Evolutionary conservation across 148 eudicot species (phyloP), one percentile per base, ranked within the genome.

Genomic region (Arbutus unedo): DNA sequence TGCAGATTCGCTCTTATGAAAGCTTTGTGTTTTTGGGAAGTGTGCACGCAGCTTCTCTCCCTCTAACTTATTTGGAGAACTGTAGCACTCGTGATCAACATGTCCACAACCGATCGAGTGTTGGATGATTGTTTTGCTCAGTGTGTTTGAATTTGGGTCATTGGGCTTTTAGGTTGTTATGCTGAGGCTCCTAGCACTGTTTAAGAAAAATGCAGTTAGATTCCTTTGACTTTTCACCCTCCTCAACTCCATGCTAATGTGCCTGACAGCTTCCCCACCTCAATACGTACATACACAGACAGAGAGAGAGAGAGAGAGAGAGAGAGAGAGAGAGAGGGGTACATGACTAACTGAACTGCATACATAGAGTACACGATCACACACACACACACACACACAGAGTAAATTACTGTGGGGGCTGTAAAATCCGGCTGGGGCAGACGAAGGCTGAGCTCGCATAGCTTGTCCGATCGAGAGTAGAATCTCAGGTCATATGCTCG

Each of bases 221-320:
- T 3, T 19, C 31, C 38, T 60, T 15, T 59, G 51, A 13, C 38
- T 38, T 79, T 6, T 21, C 45, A 50, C n/a, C 43, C 43, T 13
- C 23, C 50, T 62, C 81, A 59, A 60, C 38, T 43, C 44, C 7
- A 78, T 59, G 41, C 68, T 18, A 43, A 56, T 38, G 31, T 18
- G 50, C 25, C 41, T 4, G 16, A 78, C 50, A 55, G 31, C 21
- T 25, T 57, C 51, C 67, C 81, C 38, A 78, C 47, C 79, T 23
- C 49, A 9, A 53, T 7, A 51, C 79, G 9, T 62, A 44, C 23
- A 45, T 45, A 79, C 11, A 49, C 1, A 62, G 2, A 45, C 3
- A 79, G 38, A 47, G 4, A 45, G 4, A 56, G 23, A 16, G 21
- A 78, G 50, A 78, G 53, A 59, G 81, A 78, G 81, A 79, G 68